Conservation (phyloP, 2,329 filamentous ascomycete species). For the Phaeosphaeriaceae sp. region DNA sequence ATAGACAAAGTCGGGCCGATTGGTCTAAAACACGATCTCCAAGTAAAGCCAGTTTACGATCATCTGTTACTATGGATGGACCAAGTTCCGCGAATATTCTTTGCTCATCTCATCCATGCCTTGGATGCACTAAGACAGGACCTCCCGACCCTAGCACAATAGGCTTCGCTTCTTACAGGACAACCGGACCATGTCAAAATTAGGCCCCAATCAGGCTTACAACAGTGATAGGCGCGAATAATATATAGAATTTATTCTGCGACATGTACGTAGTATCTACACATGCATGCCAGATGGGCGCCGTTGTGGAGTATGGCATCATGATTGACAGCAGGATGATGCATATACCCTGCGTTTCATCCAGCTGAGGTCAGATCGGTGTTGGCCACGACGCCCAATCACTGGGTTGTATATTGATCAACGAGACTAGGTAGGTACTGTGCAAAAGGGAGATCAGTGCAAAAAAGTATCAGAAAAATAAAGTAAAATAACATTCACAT, state of each 20-base stretch:
- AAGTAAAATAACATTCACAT: too few species aligned
- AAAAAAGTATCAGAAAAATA: too few species aligned
- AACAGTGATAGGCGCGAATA: too few species aligned
- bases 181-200: too few species aligned
- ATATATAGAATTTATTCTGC: too few species aligned
- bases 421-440: too few species aligned
- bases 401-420: too few species aligned
- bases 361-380: conserved; percentile 28
- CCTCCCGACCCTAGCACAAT: neutral
- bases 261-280: too few species aligned
- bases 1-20: conserved; percentile 11
- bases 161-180: too few species aligned
- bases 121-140: conserved; percentile 1
- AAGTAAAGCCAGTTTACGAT: conserved; percentile 25
- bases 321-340: conserved; percentile 26
- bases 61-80: conserved; percentile 22
- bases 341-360: conserved; percentile 33
- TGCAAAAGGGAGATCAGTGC: too few species aligned
- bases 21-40: conserved; percentile 16
- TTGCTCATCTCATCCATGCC: conserved; percentile 22
- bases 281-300: neutral
- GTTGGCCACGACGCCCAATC: conserved; percentile 9
- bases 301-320: conserved; percentile 20
- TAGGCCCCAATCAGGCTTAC: too few species aligned
- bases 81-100: conserved; percentile 26